Evolutionary conservation across 176 grass and related monocot genomes (phyloP).

Genomic region (Hordeum vulgare): DNA sequence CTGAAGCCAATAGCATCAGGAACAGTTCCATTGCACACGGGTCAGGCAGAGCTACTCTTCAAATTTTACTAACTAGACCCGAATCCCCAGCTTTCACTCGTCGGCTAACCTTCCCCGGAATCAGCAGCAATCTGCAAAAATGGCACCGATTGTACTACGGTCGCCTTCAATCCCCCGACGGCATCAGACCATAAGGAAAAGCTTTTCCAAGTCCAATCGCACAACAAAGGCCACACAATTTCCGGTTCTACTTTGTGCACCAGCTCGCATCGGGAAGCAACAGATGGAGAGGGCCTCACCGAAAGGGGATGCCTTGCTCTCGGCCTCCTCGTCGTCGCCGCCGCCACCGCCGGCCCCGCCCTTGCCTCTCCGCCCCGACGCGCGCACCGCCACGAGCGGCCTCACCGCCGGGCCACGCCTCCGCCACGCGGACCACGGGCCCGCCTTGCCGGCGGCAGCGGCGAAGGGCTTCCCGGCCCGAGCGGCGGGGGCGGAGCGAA

Average conservation of each 20-base stretch:
- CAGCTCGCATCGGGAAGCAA: background rate
- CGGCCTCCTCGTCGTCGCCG: constrained; percentile 29
- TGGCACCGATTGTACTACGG: too few relatives aligned
- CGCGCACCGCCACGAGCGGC: constrained; percentile 43
- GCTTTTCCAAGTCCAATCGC: background rate
- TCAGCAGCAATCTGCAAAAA: too few relatives aligned
- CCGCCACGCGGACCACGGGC: background rate
- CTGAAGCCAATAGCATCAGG: too few relatives aligned
- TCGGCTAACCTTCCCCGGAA: too few relatives aligned
- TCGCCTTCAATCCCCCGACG: background rate
- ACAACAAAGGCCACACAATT: background rate
- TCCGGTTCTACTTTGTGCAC: background rate
- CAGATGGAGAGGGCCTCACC: constrained; percentile 22
- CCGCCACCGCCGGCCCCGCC: background rate
- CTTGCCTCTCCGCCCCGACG: constrained; percentile 39
- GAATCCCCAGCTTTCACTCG: too few relatives aligned
- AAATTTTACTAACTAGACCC: too few relatives aligned
- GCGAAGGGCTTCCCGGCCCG: background rate
- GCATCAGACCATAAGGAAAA: constrained; percentile 6
- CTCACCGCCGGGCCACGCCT: constrained; percentile 10
- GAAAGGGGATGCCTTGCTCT: constrained; percentile 37
- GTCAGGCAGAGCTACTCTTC: too few relatives aligned
- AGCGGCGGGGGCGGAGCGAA: background rate
- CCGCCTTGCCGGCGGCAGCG: background rate
- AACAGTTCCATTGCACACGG: too few relatives aligned